These are phyloP conservation scores for Nakazawaea ishiwadae DNA, from an alignment of 805 yeast genomes.

Conservation along the genomic window DNA sequence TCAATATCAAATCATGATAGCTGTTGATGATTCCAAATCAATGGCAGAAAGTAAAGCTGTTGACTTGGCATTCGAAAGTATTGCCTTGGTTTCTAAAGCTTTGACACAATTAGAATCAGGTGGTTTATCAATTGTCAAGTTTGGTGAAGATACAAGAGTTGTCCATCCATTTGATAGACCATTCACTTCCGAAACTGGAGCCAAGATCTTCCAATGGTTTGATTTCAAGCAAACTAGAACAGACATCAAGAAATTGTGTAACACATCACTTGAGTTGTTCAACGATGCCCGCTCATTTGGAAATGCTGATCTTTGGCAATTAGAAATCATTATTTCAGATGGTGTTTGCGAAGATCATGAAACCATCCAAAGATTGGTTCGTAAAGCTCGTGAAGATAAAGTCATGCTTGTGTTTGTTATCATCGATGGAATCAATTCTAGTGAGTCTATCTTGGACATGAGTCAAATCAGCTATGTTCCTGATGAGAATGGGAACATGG, in stretches of 20 bases:
- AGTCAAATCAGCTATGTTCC: conserved; percentile 82
- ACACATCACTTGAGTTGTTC: conserved; percentile 69
- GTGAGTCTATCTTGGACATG: conserved; percentile 90
- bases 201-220: conserved; percentile 80
- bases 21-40: conserved; percentile 95
- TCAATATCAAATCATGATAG: conserved; percentile 95
- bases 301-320: conserved; percentile 77
- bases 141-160: conserved; percentile 78
- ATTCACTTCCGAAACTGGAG: conserved; percentile 80
- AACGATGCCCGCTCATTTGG: conserved; percentile 43
- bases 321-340: conserved; percentile 89
- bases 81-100: conserved; percentile 91
- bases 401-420: conserved; percentile 94
- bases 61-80: conserved; percentile 89
- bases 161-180: conserved; percentile 89
- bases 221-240: conserved; percentile 87
- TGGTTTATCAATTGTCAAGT: conserved; percentile 81
- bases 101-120: conserved; percentile 93
- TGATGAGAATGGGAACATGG: conserved; percentile 64
- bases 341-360: conserved; percentile 97
- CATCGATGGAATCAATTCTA: conserved; percentile 81
- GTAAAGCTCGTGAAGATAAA: conserved; percentile 86
- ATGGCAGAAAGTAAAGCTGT: conserved; percentile 93
- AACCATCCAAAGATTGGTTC: conserved; percentile 73
- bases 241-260: conserved; percentile 70